phyloP scores from a whole-genome alignment of 371 early-diverging fungal genomes.

The Sporodiniella umbellata region DNA sequence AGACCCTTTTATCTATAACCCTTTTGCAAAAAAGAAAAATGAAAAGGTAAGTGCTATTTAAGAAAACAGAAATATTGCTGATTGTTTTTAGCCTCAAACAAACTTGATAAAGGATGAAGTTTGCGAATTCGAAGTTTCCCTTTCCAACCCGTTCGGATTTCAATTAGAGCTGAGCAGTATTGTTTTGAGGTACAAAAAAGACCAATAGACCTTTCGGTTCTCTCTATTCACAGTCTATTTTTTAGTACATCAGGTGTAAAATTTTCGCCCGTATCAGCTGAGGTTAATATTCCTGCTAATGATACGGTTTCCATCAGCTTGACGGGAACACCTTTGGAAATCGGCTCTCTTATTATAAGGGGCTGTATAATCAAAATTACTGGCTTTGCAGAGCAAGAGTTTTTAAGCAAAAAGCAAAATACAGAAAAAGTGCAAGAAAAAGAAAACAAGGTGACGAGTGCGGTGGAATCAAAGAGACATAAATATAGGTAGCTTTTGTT shows the following conservation, averaged over 20 bases:
- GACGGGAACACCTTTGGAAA: constrained; percentile 62
- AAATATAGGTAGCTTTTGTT: constrained; percentile 18
- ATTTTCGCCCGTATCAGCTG: constrained; percentile 57
- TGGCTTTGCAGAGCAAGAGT: constrained; percentile 74
- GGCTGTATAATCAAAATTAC: constrained; percentile 73
- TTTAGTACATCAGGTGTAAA: constrained; percentile 60
- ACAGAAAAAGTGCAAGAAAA: constrained; percentile 10
- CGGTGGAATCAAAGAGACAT: constrained; percentile 14
- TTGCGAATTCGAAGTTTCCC: constrained; percentile 65
- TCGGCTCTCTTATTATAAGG: constrained; percentile 62
- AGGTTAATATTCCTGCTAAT: constrained; percentile 69
- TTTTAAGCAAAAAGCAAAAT: constrained; percentile 44
- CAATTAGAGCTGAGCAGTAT: constrained; percentile 73
- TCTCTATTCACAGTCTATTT: not conserved
- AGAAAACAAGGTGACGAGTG: not conserved
- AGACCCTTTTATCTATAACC: constrained; percentile 78
- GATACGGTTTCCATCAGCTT: constrained; percentile 60
- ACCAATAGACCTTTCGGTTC: not conserved
- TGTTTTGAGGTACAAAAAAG: constrained; percentile 49
- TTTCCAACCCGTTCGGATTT: constrained; percentile 80
- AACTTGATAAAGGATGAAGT: constrained; percentile 65
- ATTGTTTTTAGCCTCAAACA: constrained; percentile 10
- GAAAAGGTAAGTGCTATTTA: constrained; percentile 31
- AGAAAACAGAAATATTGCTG: not conserved
- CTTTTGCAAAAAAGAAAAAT: constrained; percentile 61